Evolutionary conservation across 1,139 yeast species (phyloP).

Genomic region (Pichiaceae sp.): DNA sequence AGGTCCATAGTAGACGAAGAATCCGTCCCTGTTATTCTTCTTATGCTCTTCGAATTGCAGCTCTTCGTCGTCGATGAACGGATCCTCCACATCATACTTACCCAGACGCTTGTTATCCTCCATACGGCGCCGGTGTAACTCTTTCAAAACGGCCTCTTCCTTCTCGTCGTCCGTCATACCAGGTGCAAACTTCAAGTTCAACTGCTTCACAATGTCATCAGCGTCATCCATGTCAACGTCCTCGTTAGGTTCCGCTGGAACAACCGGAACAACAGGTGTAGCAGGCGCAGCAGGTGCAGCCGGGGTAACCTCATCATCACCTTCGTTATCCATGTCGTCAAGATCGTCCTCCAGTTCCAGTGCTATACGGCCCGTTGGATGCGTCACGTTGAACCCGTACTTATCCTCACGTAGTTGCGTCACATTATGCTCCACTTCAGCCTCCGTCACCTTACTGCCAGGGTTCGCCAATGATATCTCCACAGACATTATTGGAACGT

Average conservation of each 20-base stretch:
- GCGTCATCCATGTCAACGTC: constrained; percentile 32
- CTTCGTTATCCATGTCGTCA: constrained; percentile 51
- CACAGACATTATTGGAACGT: constrained; percentile 6
- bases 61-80: constrained; percentile 94
- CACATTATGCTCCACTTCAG: constrained; percentile 46
- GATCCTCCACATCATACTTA: constrained; percentile 87
- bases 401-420: constrained; percentile 75
- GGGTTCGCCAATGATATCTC: constrained; percentile 15
- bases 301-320: constrained; percentile 34
- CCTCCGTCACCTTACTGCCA: constrained; percentile 8
- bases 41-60: constrained; percentile 89
- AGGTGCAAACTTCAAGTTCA: constrained; percentile 20
- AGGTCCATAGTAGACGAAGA: constrained; percentile 94
- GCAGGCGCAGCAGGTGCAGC: not conserved
- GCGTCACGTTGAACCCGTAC: constrained; percentile 72
- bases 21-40: constrained; percentile 89
- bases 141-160: constrained; percentile 22
- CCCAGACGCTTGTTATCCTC: constrained; percentile 66
- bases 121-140: constrained; percentile 40
- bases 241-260: constrained; percentile 16
- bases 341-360: constrained; percentile 57
- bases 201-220: constrained; percentile 17
- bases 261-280: not conserved
- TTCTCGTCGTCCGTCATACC: constrained; percentile 24
- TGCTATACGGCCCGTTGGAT: constrained; percentile 58